phyloP scores from a whole-genome alignment of 176 grass and related monocot species.

The Panicum miliaceum region DNA sequence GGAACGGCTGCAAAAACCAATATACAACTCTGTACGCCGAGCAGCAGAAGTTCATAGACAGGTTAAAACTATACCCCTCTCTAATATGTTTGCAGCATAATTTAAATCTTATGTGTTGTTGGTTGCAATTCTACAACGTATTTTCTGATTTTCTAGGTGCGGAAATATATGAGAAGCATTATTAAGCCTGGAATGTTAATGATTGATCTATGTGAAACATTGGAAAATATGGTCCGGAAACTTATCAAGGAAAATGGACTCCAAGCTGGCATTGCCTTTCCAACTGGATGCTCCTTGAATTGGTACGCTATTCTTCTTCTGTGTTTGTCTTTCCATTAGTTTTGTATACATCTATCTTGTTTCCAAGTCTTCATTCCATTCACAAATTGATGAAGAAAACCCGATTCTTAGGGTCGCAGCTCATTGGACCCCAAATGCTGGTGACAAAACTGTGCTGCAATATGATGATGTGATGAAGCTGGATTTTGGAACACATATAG shows the following conservation, averaged over 20 bases:
- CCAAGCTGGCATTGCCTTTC: conserved; percentile 71
- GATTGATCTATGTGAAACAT: conserved; percentile 80
- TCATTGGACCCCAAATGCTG: conserved; percentile 98
- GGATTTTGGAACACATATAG: conserved; percentile 98
- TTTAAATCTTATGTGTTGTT: conserved; percentile 28
- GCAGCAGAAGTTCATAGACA: conserved; percentile 99
- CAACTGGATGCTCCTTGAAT: conserved; percentile 67
- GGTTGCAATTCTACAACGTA: conserved; percentile 8
- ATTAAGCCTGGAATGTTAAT: conserved; percentile 97
- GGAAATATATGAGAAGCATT: conserved; percentile 92
- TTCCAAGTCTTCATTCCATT: conserved; percentile 17
- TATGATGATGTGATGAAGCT: conserved; percentile 99
- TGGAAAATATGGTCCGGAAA: conserved; percentile 60
- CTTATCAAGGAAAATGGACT: conserved; percentile 69
- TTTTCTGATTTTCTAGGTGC: conserved; percentile 61
- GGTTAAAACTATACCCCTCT: conserved; percentile 44
- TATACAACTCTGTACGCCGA: conserved; percentile 84
- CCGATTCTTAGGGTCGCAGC: conserved; percentile 81
- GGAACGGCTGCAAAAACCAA: conserved; percentile 81
- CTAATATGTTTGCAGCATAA: conserved; percentile 8
- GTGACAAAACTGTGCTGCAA: conserved; percentile 91
- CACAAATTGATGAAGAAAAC: conserved; percentile 14
- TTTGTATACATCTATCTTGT: conserved; percentile 16
- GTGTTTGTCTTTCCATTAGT: conserved; percentile 37
- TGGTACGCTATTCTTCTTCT: conserved; percentile 45